Evolutionary conservation across 108 stramenopile species (phyloP).

Genomic region (Discostella stelligeroides): DNA sequence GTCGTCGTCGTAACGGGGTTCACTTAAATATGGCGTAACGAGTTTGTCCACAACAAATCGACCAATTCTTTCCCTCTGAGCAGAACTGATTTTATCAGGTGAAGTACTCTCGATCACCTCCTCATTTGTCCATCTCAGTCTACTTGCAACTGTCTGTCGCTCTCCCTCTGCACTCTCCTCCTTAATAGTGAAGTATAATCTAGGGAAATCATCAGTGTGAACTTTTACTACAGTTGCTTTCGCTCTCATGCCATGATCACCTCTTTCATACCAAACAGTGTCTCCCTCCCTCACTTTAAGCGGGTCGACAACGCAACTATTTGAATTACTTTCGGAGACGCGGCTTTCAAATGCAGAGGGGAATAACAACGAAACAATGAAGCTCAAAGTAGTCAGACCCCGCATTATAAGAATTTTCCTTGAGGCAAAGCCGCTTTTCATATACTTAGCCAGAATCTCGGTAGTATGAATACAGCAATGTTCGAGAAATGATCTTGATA

Average conservation of each 20-base stretch:
- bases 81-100: neutral
- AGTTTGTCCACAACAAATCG: slow-evolving; percentile 47
- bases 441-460: slow-evolving; percentile 24
- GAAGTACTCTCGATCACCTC: neutral
- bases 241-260: slow-evolving; percentile 42
- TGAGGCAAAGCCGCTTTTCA: slow-evolving; percentile 7
- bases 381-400: slow-evolving; percentile 30
- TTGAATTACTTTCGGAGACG: neutral
- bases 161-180: slow-evolving; percentile 45
- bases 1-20: slow-evolving; percentile 2
- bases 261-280: slow-evolving; percentile 63
- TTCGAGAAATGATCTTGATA: slow-evolving; percentile 22
- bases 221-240: slow-evolving; percentile 61
- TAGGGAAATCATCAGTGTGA: slow-evolving; percentile 69
- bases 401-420: neutral
- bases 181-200: slow-evolving; percentile 73
- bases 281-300: slow-evolving; percentile 56
- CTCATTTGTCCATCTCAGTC: slow-evolving; percentile 45
- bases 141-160: slow-evolving; percentile 66
- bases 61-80: slow-evolving; percentile 24
- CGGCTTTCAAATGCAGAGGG: slow-evolving; percentile 3
- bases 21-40: slow-evolving; percentile 24
- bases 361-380: slow-evolving; percentile 29
- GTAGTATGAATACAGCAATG: slow-evolving; percentile 15
- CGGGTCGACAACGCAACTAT: slow-evolving; percentile 2